Conservation (phyloP, 2,329 filamentous ascomycete genomes). For the Fusarium tricinctum region DNA sequence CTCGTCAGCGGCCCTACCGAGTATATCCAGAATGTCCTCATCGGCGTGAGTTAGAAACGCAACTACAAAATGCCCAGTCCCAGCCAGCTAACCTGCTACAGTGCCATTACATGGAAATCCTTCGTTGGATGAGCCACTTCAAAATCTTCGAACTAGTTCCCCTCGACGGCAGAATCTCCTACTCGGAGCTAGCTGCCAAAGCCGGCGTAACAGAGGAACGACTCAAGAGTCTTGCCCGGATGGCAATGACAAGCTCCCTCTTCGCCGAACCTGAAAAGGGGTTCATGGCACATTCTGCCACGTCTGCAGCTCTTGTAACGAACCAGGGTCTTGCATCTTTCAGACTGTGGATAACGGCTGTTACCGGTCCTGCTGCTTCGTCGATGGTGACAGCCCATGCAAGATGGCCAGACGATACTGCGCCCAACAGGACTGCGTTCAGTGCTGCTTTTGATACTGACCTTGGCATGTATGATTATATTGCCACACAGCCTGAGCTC, state of each 20-base stretch:
- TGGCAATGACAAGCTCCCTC: conserved; percentile 7
- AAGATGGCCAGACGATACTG: conserved; percentile 1
- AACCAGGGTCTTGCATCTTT: not conserved
- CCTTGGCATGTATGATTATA: conserved; percentile 6
- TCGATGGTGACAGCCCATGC: conserved; percentile 5
- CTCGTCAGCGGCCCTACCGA: not conserved
- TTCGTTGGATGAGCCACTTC: conserved; percentile 14
- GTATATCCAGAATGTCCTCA: conserved; percentile 8
- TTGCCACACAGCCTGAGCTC: not conserved
- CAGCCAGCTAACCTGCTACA: not conserved
- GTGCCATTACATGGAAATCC: conserved; percentile 7
- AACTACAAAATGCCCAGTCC: not conserved
- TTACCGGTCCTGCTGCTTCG: not conserved
- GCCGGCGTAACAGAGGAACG: not conserved
- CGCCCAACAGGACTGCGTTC: not conserved
- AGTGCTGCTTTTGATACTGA: conserved; percentile 3
- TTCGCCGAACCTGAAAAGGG: conserved; percentile 1
- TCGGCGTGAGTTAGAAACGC: not conserved
- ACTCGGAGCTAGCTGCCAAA: not conserved
- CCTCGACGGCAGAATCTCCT: not conserved
- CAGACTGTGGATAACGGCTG: not conserved
- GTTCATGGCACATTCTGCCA: not conserved
- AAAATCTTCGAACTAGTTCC: not conserved
- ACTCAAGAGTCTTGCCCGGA: conserved; percentile 1
- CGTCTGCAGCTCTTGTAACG: not conserved